Evolutionary conservation across 495 filamentous ascomycete species (phyloP), one percentile per base, ranked within the genome.

Genomic region (Sporormia fimetaria): DNA sequence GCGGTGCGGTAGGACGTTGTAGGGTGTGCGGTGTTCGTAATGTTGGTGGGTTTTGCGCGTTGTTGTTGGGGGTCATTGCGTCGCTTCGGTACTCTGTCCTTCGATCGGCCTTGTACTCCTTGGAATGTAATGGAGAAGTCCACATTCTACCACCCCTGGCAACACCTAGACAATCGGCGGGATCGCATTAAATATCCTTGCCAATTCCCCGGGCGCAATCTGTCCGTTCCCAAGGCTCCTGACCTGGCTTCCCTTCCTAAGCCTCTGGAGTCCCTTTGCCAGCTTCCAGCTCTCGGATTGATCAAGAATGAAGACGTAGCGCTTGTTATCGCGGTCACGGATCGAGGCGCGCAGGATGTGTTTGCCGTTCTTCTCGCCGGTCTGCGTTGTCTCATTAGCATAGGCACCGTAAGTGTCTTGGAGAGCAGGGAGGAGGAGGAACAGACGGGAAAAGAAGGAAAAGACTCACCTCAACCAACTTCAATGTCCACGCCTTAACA

Each of bases 401-500:
- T 4, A n/a, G n/a, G n/a, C n/a, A 34, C 5, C 10, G 8, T 29
- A 1, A 16, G 7, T 35, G 4, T 10, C 28, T 7, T 30, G 27
- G 11, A 10, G 12, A 15, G 8, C 4, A 5, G 6, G 31, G 22
- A 35, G 25, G 35, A 7, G 35, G 35, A 20, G 28, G 48, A 30
- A 23, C 44, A 35, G 12, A 1, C 21, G 7, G 23, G 25, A 40
- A 9, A 17, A 12, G 11, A 33, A 3, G 24, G 33, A 35, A 21
- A 39, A 24, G 42, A 33, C 83, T 87, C 59, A 95, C 78, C 68
- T 98, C 90, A 49, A 90, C 76, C 18, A 78, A 66, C 61, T 87
- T 94, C 63, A 98, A 72, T 9, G 84, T 93, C 90, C 90, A 95
- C 12, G 88, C 87, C 57, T 95, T 95, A 59, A 95, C 73, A 57